Conservation (phyloP, 148 eudicot species). For the Chenopodium suecicum region DNA sequence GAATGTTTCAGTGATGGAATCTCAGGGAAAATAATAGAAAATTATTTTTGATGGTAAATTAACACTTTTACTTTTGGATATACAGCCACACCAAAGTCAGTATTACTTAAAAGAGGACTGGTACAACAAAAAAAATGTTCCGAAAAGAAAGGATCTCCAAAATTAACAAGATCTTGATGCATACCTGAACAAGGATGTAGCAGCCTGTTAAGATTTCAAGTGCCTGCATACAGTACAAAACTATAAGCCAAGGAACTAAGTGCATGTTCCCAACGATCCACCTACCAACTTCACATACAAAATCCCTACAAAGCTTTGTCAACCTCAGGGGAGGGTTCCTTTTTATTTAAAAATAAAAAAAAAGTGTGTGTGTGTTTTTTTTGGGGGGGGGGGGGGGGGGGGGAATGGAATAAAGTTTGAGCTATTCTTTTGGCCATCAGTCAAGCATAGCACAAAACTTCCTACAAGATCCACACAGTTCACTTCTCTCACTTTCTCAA, state of each 20-base stretch:
- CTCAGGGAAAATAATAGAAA: no score
- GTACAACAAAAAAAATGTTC: background rate
- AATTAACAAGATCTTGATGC: background rate
- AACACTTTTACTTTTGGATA: no score
- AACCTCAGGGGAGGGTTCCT: background rate
- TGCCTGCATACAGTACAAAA: constrained; percentile 57
- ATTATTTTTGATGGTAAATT: no score
- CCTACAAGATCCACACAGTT: background rate
- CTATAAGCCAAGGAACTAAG: background rate
- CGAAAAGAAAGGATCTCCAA: background rate
- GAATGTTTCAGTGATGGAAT: no score
- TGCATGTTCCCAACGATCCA: background rate
- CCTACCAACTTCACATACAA: background rate
- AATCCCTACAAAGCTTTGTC: background rate
- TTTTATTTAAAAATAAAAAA: no score
- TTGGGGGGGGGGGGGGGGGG: background rate
- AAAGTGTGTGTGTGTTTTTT: no score
- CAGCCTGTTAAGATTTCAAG: constrained; percentile 94
- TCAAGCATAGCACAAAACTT: background rate
- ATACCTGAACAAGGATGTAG: constrained; percentile 96
- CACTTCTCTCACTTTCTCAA: background rate
- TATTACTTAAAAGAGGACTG: background rate
- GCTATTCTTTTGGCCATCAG: no score
- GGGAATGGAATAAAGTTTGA: background rate
- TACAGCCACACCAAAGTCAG: background rate